phyloP scores from a whole-genome alignment of 331 rosid genomes.

The Cydonia oblonga region DNA sequence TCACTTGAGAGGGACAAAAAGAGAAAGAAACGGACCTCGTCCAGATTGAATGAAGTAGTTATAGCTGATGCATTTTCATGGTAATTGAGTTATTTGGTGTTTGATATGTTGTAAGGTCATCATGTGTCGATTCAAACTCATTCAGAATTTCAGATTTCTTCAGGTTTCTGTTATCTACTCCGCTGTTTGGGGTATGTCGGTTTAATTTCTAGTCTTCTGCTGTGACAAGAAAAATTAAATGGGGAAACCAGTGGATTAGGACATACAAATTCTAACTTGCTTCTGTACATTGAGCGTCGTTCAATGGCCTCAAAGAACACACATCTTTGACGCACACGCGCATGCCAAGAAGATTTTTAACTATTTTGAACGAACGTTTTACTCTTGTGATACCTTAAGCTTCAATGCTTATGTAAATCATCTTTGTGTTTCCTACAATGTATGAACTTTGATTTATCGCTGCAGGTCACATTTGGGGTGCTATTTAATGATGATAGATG shows the following conservation, averaged over 20 bases:
- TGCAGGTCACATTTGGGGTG: conserved; percentile 81
- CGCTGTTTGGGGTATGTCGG: background rate
- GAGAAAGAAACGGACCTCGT: background rate
- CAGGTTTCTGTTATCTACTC: background rate
- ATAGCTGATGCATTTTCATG: background rate
- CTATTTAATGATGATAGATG: conserved; percentile 74
- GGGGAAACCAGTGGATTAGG: too few species aligned
- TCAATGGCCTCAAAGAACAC: background rate
- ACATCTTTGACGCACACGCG: background rate
- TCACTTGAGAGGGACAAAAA: background rate
- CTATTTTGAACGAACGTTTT: background rate
- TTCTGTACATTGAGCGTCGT: too few species aligned
- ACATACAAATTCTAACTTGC: too few species aligned
- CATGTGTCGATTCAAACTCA: background rate
- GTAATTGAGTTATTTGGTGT: background rate
- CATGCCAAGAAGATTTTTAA: background rate
- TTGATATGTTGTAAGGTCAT: background rate
- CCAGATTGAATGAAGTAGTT: background rate
- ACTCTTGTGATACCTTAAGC: background rate
- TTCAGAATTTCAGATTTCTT: background rate
- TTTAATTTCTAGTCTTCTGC: too few species aligned
- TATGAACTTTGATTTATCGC: background rate
- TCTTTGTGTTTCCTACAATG: background rate
- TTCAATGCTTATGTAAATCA: background rate
- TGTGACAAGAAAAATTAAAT: too few species aligned